Conservation (phyloP, 768 basidiomycete genomes). For the Tricholoma terreum region DNA sequence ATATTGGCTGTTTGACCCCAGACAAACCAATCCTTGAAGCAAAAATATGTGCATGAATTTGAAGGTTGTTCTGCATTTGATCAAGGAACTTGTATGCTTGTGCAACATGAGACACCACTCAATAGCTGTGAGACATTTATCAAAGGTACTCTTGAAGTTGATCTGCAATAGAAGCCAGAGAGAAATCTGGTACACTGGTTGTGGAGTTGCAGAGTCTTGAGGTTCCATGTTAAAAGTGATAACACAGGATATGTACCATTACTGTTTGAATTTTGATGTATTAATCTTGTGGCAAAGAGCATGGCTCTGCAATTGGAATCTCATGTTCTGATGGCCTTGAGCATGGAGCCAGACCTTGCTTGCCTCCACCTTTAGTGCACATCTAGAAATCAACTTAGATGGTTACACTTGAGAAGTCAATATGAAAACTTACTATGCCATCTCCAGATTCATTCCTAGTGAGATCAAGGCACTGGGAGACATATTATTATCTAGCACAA, state of each 20-base stretch:
- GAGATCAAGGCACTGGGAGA: no score
- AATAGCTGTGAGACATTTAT: no score
- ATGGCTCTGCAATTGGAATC: not conserved
- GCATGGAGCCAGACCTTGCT: not conserved
- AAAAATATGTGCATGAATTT: slow-evolving; percentile 2
- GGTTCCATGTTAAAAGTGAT: no score
- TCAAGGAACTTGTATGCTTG: slow-evolving; percentile 5
- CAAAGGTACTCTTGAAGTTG: no score
- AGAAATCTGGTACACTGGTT: no score
- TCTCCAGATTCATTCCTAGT: slow-evolving; percentile 4
- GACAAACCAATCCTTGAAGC: slow-evolving; percentile 5
- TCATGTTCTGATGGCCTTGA: not conserved
- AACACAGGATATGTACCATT: not conserved
- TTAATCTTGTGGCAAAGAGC: not conserved
- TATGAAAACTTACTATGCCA: not conserved
- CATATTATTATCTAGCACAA: no score
- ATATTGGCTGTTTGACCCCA: slow-evolving; percentile 6
- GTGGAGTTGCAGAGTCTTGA: no score
- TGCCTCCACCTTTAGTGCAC: not conserved
- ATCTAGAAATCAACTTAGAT: not conserved
- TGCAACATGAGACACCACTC: not conserved
- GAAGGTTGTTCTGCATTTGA: slow-evolving; percentile 1
- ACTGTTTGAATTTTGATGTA: not conserved
- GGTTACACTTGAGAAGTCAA: no score
- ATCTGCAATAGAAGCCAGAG: no score